Percentiles rank a stretch among this genome's conserved stretches.
Conservation (phyloP, 2,329 filamentous ascomycete species). For the Fusarium solani-melongenae region DNA sequence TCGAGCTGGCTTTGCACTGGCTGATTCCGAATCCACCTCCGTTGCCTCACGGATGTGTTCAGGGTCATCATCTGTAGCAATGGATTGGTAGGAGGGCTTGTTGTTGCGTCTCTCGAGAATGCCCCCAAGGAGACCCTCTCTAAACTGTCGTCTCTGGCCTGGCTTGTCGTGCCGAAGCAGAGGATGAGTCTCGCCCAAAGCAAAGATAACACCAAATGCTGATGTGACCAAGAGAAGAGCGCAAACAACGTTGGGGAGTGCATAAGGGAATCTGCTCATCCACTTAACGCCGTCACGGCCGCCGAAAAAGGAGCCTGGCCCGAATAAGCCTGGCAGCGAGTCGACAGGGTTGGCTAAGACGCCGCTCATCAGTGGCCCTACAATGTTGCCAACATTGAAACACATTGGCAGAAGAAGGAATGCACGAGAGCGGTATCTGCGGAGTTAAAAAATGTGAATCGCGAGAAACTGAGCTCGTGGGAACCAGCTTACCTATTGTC, state of each 20-base stretch:
- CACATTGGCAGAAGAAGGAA: neutral
- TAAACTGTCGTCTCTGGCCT: neutral
- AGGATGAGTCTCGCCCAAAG: neutral
- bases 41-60: neutral
- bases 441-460: neutral
- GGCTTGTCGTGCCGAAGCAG: neutral
- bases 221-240: neutral
- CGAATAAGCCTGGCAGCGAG: slow-evolving; percentile 24
- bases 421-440: neutral
- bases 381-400: slow-evolving; percentile 8
- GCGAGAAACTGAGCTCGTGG: neutral
- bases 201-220: neutral
- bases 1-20: neutral
- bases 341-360: neutral
- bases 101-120: neutral
- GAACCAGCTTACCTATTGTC: neutral
- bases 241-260: neutral
- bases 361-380: neutral
- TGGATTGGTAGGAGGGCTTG: neutral
- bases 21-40: neutral
- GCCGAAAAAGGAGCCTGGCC: neutral
- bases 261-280: neutral
- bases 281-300: neutral
- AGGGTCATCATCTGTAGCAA: neutral
- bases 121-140: neutral